Conservation (phyloP, 1,284 basidiomycete genomes). For the Heterobasidion irregulare region DNA sequence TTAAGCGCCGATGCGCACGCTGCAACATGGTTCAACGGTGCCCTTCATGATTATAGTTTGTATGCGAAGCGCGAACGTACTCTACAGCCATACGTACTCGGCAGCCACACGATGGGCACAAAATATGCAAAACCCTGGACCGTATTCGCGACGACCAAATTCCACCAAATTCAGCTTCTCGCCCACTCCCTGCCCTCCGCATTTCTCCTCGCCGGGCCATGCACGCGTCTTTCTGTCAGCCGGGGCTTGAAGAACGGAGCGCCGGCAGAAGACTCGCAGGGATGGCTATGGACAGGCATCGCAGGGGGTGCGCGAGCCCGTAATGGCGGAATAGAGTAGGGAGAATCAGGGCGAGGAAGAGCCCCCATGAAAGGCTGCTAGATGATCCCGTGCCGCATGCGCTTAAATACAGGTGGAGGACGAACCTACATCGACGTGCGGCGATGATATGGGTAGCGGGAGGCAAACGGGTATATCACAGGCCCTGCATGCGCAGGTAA, state of each 20-base stretch:
- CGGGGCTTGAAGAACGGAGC: slow-evolving; percentile 25
- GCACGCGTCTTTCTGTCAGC: slow-evolving; percentile 20
- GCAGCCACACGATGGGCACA: slow-evolving; percentile 27
- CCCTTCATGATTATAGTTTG: neutral
- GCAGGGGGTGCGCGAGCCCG: slow-evolving; percentile 20
- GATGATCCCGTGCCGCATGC: too few species aligned
- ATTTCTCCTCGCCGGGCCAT: slow-evolving; percentile 13
- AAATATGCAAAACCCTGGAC: slow-evolving; percentile 25
- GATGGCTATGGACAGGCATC: slow-evolving; percentile 20
- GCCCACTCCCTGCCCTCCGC: slow-evolving; percentile 15
- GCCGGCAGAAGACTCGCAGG: slow-evolving; percentile 16
- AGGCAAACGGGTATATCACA: slow-evolving; percentile 19
- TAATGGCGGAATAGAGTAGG: slow-evolving; percentile 18
- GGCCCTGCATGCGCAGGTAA: slow-evolving; percentile 9
- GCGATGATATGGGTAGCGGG: slow-evolving; percentile 22
- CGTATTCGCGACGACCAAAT: slow-evolving; percentile 23
- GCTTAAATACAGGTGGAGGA: neutral
- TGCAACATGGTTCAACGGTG: neutral
- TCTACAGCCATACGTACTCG: slow-evolving; percentile 28
- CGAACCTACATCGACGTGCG: slow-evolving; percentile 20
- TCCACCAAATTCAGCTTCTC: slow-evolving; percentile 19
- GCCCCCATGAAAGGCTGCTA: slow-evolving; percentile 15
- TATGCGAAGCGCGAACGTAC: slow-evolving; percentile 12
- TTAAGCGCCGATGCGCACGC: slow-evolving; percentile 3
- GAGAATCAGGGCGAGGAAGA: slow-evolving; percentile 26